These are phyloP conservation scores for Pseudogymnoascus sp. DNA, from an alignment of 2,329 filamentous ascomycete genomes.

Conservation along the genomic window DNA sequence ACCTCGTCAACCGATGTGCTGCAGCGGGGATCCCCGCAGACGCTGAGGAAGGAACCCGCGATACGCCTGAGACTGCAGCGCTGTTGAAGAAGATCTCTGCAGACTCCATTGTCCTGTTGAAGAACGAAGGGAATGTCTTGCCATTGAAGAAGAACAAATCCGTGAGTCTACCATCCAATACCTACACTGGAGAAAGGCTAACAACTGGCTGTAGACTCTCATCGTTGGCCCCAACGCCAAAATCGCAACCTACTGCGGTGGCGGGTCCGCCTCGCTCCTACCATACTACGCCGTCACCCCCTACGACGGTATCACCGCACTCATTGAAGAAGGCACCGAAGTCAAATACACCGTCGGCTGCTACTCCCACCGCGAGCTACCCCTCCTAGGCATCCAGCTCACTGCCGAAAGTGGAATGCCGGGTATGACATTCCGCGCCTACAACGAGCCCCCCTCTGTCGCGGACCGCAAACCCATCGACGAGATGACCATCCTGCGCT, in stretches of 20 bases:
- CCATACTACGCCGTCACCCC: slow-evolving; percentile 64
- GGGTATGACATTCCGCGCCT: slow-evolving; percentile 55
- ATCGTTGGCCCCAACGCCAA: slow-evolving; percentile 51
- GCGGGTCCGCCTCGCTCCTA: slow-evolving; percentile 52
- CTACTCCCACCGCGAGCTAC: slow-evolving; percentile 57
- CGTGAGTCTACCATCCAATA: not conserved
- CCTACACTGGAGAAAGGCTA: not conserved
- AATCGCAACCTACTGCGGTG: slow-evolving; percentile 50
- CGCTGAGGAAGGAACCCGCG: slow-evolving; percentile 12
- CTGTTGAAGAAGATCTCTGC: slow-evolving; percentile 47
- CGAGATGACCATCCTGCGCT: slow-evolving; percentile 34
- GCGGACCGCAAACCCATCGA: slow-evolving; percentile 42
- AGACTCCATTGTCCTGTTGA: slow-evolving; percentile 53
- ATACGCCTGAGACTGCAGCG: slow-evolving; percentile 20
- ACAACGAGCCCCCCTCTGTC: slow-evolving; percentile 45
- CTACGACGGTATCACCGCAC: slow-evolving; percentile 53
- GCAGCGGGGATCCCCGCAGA: not conserved
- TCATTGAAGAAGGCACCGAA: slow-evolving; percentile 27
- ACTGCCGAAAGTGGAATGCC: slow-evolving; percentile 43
- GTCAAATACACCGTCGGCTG: slow-evolving; percentile 49
- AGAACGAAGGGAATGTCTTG: slow-evolving; percentile 46
- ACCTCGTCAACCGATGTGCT: slow-evolving; percentile 7
- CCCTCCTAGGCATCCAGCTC: slow-evolving; percentile 45
- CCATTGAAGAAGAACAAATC: slow-evolving; percentile 32
- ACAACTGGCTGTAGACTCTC: slow-evolving; percentile 32